Evolutionary conservation across 139 green algal species (phyloP), one percentile per base, ranked within the genome.

Genomic region (Micractinium sp.): DNA sequence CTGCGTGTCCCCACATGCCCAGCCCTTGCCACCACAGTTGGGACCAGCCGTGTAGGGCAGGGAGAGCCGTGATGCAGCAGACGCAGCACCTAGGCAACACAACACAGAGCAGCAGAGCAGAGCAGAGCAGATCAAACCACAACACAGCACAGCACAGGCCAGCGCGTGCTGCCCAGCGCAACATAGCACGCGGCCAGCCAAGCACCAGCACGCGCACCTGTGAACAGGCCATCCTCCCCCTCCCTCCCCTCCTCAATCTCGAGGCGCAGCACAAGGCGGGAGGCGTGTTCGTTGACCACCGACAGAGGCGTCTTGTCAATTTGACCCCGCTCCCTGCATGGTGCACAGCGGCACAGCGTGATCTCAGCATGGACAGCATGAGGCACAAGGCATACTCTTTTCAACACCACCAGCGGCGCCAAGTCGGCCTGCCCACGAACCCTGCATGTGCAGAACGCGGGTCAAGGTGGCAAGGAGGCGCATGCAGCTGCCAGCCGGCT

Each of bases 231-330:
- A 22, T 35, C 60, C 23, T 74, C 81, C 35, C n/a, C 27, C 36
- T 13, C 66, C 35, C 9, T 29, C 83, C 1, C 67, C 69, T 88
- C 69, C 41, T 88, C 41, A 31, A 73, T n/a, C 35, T 71, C 85
- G 77, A 94, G 89, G 90, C 93, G 83, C 27, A 93, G 84, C 18
- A 23, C 82, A 60, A 92, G 56, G 1, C 89, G 82, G 12, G 86
- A 90, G 23, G 93, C 93, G 56, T 96, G 95, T 90, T 95, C 93
- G 90, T 96, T 88, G 66, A 96, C 53, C 31, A 95, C 85, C 35
- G 91, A 83, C 81, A 95, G 86, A 0, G 93, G 91, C 16, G 94
- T 96, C 91, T 95, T 95, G 87, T 61, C 82, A 36, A 31, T 66
- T 27, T 63, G 82, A 4, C 82, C 63, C 0, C 63, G 63, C 36